Conservation (phyloP, 768 basidiomycete species). For the Xerocomellus intermedius region DNA sequence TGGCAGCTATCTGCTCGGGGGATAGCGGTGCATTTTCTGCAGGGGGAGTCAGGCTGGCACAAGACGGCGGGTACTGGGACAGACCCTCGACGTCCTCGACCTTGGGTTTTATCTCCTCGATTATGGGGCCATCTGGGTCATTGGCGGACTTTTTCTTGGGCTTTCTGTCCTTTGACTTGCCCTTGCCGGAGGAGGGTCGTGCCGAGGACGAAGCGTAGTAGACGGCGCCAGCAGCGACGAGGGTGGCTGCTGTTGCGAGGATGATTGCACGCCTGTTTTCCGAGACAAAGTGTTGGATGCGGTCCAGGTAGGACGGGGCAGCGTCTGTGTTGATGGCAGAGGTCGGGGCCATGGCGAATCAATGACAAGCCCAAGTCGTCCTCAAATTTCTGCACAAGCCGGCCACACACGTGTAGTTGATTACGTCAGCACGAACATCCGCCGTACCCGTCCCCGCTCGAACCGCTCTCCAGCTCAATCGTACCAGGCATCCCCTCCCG, state of each 20-base stretch:
- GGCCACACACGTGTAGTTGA: conserved; percentile 14
- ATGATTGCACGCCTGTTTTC: conserved; percentile 79
- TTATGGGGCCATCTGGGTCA: conserved; percentile 67
- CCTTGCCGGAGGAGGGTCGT: conserved; percentile 38
- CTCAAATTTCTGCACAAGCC: conserved; percentile 7
- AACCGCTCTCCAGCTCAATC: conserved; percentile 31
- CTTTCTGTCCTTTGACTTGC: conserved; percentile 47
- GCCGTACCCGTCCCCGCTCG: conserved; percentile 16
- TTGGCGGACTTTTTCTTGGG: conserved; percentile 55
- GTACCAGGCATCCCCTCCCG: conserved; percentile 42
- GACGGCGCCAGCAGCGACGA: conserved; percentile 67
- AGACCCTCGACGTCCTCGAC: conserved; percentile 35
- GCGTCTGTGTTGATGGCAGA: not conserved
- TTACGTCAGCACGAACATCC: conserved; percentile 38
- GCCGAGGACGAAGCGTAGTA: conserved; percentile 58
- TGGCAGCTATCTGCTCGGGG: conserved; percentile 52
- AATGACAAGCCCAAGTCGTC: not conserved
- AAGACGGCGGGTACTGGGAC: conserved; percentile 7
- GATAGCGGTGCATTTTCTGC: conserved; percentile 46
- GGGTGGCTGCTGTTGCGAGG: conserved; percentile 69
- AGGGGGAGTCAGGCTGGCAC: conserved; percentile 4
- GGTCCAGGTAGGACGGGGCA: conserved; percentile 47
- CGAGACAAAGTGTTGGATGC: conserved; percentile 63
- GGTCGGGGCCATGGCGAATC: conserved; percentile 23
- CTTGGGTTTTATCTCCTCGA: conserved; percentile 69